Evolutionary conservation across 371 early-diverging fungal species (phyloP), one percentile per base, ranked within the genome.

Genomic region (Coemansia sp.): DNA sequence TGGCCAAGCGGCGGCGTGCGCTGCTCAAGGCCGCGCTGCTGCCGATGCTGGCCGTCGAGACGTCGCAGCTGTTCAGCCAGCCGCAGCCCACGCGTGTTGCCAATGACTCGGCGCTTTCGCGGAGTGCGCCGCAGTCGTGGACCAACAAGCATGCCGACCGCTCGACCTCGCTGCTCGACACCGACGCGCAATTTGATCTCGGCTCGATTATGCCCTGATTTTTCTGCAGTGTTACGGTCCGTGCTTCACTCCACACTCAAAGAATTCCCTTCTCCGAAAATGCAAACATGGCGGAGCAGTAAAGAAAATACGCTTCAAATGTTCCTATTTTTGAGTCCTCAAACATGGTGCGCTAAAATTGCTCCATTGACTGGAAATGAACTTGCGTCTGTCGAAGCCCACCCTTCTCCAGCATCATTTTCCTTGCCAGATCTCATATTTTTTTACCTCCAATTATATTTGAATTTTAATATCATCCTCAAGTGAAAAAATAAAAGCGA

Each of bases 11-110:
- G 32, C 48, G 75, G 1, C 51, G 58, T 4, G 75, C 75, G 2
- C 32, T 75, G 34, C 12, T 69, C 50, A 52, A 62, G 11, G 54
- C 62, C 2, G 60, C 60, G 18, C n/a, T 75, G 62, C 59, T 47
- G 67, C 60, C 62, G 8, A n/a, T 50, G 44, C 47, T 75, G 59
- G 75, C 72, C 1, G 75, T 75, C 0, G 75, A 75, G 43, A 61
- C 64, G 34, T 60, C 62, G 49, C 54, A 49, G 38, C 34, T 74
- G 52, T 75, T 75, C 16, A 62, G 36, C 24, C 55, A 57, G 14
- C 12, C 4, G 5, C 46, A 57, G 16, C 29, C 50, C 11, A 50
- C 39, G 16, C 34, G 33, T 11, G 8, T 12, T 8, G 24, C 24
- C 0, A 38, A 12, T 5, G 31, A 36, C 14, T 24, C 58, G 18